A percentile compares a stretch with the other conserved stretches of the same genome.
These are phyloP conservation scores for Triticum monococcum DNA, from an alignment of 176 grass and related monocot genomes.

Conservation along the genomic window DNA sequence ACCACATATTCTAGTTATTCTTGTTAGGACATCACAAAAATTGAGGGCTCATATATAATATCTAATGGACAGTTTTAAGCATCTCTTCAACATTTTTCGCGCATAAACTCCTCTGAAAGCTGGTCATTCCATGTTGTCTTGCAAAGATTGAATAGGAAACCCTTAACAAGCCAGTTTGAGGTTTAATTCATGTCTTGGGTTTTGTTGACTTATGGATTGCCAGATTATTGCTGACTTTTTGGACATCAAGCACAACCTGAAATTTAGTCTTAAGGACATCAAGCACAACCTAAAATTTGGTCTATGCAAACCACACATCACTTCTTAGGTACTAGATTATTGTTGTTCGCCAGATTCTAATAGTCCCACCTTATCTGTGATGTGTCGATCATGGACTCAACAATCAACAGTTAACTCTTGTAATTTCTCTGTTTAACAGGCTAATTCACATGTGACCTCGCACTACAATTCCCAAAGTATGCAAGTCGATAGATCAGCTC, in stretches of 20 bases:
- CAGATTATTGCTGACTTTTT: neutral
- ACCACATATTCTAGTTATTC: conserved; percentile 6
- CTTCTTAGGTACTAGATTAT: neutral
- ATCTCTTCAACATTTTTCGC: neutral
- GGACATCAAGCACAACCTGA: neutral
- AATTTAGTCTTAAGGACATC: neutral
- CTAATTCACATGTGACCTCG: conserved; percentile 40
- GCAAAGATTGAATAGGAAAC: neutral
- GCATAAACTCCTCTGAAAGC: conserved; percentile 2
- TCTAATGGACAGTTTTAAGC: neutral
- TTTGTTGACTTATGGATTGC: neutral
- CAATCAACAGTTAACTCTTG: conserved; percentile 1
- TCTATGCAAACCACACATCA: neutral
- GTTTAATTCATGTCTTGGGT: neutral
- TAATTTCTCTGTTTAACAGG: conserved; percentile 40
- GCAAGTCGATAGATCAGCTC: conserved; percentile 63
- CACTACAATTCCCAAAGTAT: conserved; percentile 73
- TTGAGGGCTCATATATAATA: neutral
- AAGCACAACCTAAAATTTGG: neutral
- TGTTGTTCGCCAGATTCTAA: neutral
- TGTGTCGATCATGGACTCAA: neutral
- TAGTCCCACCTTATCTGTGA: neutral
- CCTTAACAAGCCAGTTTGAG: neutral
- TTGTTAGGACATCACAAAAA: neutral
- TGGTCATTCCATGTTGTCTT: neutral